Evolutionary conservation across 305 asterid species (phyloP).

Genomic region (Rubia occidens): DNA sequence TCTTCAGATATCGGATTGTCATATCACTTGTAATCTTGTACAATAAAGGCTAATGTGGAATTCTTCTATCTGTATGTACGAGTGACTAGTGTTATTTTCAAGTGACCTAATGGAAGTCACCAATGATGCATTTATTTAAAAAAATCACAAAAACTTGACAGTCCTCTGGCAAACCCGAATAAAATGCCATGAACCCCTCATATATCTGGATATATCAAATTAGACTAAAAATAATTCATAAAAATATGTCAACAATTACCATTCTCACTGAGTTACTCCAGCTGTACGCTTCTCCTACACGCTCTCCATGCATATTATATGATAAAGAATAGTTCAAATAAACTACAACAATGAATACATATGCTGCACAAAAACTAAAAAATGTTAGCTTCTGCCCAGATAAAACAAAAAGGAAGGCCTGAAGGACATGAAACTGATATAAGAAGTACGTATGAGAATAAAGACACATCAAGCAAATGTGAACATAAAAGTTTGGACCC

Average conservation of each 20-base stretch:
- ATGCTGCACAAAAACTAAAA: neutral
- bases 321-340: neutral
- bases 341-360: neutral
- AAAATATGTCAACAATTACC: neutral
- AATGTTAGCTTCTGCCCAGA: neutral
- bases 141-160: neutral
- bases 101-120: neutral
- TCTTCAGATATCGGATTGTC: neutral
- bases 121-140: neutral
- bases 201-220: neutral
- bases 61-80: neutral
- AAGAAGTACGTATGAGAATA: neutral
- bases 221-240: neutral
- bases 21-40: neutral
- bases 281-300: neutral
- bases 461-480: neutral
- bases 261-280: neutral
- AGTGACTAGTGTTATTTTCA: neutral
- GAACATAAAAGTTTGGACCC: neutral
- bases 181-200: neutral
- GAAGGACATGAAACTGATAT: neutral
- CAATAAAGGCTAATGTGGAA: neutral
- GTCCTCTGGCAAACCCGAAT: neutral
- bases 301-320: neutral
- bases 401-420: neutral